A percentile compares a stretch with the other conserved stretches of the same genome.
These are phyloP conservation scores for Cercospora sojina DNA, from an alignment of 2,329 filamentous ascomycete genomes.

Conservation along the genomic window DNA sequence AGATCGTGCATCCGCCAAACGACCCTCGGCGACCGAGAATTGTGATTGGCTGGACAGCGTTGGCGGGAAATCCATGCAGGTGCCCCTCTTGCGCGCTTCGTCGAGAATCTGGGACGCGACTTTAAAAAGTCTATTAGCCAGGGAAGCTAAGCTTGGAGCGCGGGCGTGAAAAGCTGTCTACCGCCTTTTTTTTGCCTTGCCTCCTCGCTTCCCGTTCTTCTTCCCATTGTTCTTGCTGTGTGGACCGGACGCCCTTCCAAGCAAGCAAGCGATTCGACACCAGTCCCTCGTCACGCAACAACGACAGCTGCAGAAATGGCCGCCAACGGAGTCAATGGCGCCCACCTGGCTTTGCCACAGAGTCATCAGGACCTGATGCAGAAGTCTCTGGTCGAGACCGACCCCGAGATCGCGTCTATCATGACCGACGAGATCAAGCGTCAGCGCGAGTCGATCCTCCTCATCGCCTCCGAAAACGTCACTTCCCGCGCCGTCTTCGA, in stretches of 20 bases:
- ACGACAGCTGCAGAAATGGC: conserved; percentile 28
- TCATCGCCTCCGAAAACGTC: conserved; percentile 99
- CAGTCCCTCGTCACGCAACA: not conserved
- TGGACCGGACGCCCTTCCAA: not conserved
- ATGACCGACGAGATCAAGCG: conserved; percentile 97
- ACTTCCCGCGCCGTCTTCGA: conserved; percentile 98
- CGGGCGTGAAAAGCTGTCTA: not conserved
- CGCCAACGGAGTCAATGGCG: conserved; percentile 29
- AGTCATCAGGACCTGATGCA: conserved; percentile 81
- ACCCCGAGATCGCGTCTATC: conserved; percentile 92
- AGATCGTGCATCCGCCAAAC: not conserved
- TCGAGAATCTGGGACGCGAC: not conserved
- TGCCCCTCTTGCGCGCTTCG: not conserved
- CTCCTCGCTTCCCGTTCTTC: not conserved
- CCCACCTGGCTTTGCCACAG: conserved; percentile 58
- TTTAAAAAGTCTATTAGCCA: not conserved
- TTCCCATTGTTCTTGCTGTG: not conserved
- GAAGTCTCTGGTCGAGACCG: conserved; percentile 85
- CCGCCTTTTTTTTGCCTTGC: not conserved
- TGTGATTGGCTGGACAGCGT: not conserved
- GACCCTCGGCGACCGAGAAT: not conserved
- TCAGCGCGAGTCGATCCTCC: conserved; percentile 96
- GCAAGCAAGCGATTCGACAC: too few species aligned
- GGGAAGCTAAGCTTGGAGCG: not conserved
- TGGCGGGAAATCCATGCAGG: conserved; percentile 2